Evolutionary conservation across 1,284 basidiomycete genomes (phyloP).

Genomic region (Apiotrichum sp.): DNA sequence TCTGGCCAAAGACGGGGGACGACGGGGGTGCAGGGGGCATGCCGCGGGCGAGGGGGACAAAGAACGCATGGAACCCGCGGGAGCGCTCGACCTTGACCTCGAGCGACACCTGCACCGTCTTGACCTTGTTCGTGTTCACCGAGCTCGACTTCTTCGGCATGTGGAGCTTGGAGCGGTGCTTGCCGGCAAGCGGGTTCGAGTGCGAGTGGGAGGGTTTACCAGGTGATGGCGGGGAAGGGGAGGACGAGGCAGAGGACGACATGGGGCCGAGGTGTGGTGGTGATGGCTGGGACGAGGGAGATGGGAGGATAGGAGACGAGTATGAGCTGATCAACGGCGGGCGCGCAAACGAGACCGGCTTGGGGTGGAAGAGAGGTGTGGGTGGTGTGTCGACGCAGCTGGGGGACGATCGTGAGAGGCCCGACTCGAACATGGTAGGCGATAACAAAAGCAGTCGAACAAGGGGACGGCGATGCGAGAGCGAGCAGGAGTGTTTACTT

Average conservation of each 20-base stretch:
- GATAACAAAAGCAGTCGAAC: neutral
- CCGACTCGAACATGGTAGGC: conserved; percentile 7
- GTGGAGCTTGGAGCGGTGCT: conserved; percentile 19
- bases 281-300: neutral
- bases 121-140: conserved; percentile 26
- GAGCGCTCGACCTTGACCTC: conserved; percentile 41
- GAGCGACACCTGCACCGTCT: conserved; percentile 33
- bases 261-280: neutral
- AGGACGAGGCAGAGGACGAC: conserved; percentile 7
- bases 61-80: conserved; percentile 41
- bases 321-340: conserved; percentile 12
- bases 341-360: conserved; percentile 10
- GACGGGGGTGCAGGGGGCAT: conserved; percentile 38
- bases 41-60: conserved; percentile 31
- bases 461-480: neutral
- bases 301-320: conserved; percentile 4
- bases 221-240: conserved; percentile 9
- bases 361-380: conserved; percentile 14
- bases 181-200: conserved; percentile 6
- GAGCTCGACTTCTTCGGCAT: conserved; percentile 26
- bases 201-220: conserved; percentile 10
- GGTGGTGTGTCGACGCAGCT: neutral
- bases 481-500: too few relatives aligned
- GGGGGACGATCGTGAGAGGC: neutral
- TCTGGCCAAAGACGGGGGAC: conserved; percentile 23